These are phyloP conservation scores for Picea glauca DNA, from an alignment of 75 land plant species.

Conservation along the genomic window DNA sequence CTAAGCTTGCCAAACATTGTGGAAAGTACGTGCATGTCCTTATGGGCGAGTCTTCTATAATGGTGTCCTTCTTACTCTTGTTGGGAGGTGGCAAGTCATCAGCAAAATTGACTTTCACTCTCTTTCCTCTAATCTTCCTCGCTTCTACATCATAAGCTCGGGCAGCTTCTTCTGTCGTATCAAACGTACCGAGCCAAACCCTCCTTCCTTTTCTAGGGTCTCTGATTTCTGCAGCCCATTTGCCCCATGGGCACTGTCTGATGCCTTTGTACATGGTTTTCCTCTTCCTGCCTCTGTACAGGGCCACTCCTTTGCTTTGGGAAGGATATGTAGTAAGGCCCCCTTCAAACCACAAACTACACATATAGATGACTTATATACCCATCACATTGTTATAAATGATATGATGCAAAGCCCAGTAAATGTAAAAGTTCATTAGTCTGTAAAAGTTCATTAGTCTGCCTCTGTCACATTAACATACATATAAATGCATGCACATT, in stretches of 20 bases:
- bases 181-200: slow-evolving; percentile 11
- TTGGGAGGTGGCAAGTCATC: not conserved
- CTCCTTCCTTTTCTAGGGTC: slow-evolving; percentile 7
- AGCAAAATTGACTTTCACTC: slow-evolving; percentile 26
- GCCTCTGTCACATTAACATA: too few relatives aligned
- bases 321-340: too few relatives aligned
- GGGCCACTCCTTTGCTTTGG: not conserved
- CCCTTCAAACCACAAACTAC: not conserved
- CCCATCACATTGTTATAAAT: too few relatives aligned
- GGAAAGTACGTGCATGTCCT: not conserved
- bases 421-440: too few relatives aligned
- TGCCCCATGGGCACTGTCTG: slow-evolving; percentile 25
- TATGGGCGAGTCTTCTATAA: not conserved
- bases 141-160: slow-evolving; percentile 11
- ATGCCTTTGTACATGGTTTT: slow-evolving; percentile 9
- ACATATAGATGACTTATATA: too few relatives aligned
- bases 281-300: not conserved
- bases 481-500: too few relatives aligned
- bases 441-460: too few relatives aligned
- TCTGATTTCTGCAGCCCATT: slow-evolving; percentile 16
- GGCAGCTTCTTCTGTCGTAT: slow-evolving; percentile 12
- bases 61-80: not conserved
- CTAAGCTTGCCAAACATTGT: too few relatives aligned
- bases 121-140: slow-evolving; percentile 19
- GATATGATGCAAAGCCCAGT: too few relatives aligned